phyloP scores from a whole-genome alignment of 2,329 filamentous ascomycete species.

The Penicillium polonicum region DNA sequence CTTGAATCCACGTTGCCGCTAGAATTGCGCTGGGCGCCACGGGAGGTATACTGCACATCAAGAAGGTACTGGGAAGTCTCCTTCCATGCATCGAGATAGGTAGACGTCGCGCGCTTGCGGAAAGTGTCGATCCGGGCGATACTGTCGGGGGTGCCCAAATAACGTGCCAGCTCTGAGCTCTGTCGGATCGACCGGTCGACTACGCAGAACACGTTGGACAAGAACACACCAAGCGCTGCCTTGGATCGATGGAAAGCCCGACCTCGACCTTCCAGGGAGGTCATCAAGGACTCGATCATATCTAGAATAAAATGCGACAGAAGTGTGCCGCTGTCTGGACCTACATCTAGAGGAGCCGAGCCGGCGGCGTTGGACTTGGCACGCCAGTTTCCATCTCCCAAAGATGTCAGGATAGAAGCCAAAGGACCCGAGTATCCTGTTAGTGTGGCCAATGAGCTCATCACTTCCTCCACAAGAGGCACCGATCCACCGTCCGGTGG shows the following conservation, averaged over 20 bases:
- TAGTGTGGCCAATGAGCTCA: slow-evolving; percentile 83
- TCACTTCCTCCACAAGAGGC: slow-evolving; percentile 76
- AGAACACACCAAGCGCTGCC: slow-evolving; percentile 78
- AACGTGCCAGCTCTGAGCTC: slow-evolving; percentile 68
- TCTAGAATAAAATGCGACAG: slow-evolving; percentile 89
- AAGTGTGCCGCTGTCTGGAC: slow-evolving; percentile 81
- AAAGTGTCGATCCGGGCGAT: slow-evolving; percentile 72
- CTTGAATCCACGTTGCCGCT: slow-evolving; percentile 68
- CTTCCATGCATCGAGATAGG: slow-evolving; percentile 85
- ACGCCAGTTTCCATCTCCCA: slow-evolving; percentile 89
- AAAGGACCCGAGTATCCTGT: slow-evolving; percentile 82
- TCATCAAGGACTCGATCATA: slow-evolving; percentile 78
- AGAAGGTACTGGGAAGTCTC: slow-evolving; percentile 82
- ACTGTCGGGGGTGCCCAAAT: slow-evolving; percentile 63
- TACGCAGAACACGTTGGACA: slow-evolving; percentile 82
- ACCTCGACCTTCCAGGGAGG: slow-evolving; percentile 71
- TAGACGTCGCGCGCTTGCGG: slow-evolving; percentile 79
- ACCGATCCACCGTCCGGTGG: slow-evolving; percentile 76
- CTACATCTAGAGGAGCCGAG: slow-evolving; percentile 78
- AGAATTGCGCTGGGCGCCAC: slow-evolving; percentile 67
- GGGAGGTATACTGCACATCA: slow-evolving; percentile 88
- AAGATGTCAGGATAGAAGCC: slow-evolving; percentile 83
- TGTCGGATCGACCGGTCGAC: slow-evolving; percentile 80
- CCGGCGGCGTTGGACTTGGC: slow-evolving; percentile 62
- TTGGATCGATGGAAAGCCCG: slow-evolving; percentile 72